These are phyloP conservation scores for Fusarium foetens DNA, from an alignment of 2,329 filamentous ascomycete genomes.

Conservation along the genomic window DNA sequence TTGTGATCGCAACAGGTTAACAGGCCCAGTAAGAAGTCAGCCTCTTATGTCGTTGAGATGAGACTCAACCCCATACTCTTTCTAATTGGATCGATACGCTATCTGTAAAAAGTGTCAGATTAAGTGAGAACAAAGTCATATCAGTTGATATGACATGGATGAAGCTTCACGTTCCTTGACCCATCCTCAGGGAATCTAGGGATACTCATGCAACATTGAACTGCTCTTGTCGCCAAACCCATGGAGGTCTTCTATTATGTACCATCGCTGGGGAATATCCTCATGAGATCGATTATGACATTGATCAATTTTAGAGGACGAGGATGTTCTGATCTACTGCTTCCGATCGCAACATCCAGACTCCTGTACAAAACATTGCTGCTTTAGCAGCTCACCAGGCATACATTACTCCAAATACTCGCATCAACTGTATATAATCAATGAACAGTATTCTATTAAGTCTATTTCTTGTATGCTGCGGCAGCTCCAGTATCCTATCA, in stretches of 20 bases:
- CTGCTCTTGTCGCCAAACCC: background rate
- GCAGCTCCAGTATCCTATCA: slow-evolving; percentile 28
- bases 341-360: background rate
- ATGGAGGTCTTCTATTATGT: no score
- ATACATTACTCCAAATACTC: background rate
- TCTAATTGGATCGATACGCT: no score
- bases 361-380: background rate
- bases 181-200: no score
- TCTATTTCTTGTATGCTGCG: slow-evolving; percentile 26
- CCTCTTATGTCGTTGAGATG: no score
- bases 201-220: background rate
- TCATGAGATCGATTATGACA: no score
- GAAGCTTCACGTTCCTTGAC: background rate
- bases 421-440: accelerated
- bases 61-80: no score
- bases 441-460: slow-evolving; percentile 47
- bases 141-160: no score
- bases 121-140: no score
- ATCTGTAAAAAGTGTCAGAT: no score
- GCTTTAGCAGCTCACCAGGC: background rate
- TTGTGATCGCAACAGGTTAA: no score
- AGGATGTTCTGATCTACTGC: background rate
- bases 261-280: no score
- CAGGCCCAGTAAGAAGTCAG: no score
- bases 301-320: background rate